These are phyloP conservation scores for Eucalyptus melliodora DNA, from an alignment of 345 rosid species.

Conservation along the genomic window DNA sequence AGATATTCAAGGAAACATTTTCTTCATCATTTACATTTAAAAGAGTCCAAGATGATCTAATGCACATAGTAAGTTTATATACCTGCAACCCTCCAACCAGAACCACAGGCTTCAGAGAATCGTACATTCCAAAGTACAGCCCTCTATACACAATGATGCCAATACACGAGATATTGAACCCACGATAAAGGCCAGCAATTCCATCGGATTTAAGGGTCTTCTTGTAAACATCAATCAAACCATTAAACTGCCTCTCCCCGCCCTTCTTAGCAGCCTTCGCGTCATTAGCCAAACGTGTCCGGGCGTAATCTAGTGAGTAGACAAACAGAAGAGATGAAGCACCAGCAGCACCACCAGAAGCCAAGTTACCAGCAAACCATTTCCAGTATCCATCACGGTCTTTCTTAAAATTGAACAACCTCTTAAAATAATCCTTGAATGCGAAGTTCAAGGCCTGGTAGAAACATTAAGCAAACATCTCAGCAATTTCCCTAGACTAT, in stretches of 20 bases:
- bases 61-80: neutral
- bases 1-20: neutral
- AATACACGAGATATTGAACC: constrained; percentile 38
- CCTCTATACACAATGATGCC: constrained; percentile 47
- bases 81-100: constrained; percentile 34
- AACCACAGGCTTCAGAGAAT: constrained; percentile 49
- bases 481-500: neutral
- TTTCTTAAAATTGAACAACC: constrained; percentile 42
- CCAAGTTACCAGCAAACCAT: constrained; percentile 54
- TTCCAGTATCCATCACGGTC: constrained; percentile 46
- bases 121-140: constrained; percentile 51
- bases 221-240: constrained; percentile 40
- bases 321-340: constrained; percentile 45
- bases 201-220: constrained; percentile 38
- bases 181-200: constrained; percentile 44
- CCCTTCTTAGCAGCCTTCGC: constrained; percentile 38
- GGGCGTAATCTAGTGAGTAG: constrained; percentile 37
- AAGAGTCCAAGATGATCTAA: neutral
- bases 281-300: constrained; percentile 45
- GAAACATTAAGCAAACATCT: neutral
- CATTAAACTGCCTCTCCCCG: constrained; percentile 45
- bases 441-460: constrained; percentile 47
- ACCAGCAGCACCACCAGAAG: constrained; percentile 52
- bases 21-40: neutral
- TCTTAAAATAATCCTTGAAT: constrained; percentile 42